These are phyloP conservation scores for Aspergillus sergii DNA, from an alignment of 2,329 filamentous ascomycete species.

Conservation along the genomic window DNA sequence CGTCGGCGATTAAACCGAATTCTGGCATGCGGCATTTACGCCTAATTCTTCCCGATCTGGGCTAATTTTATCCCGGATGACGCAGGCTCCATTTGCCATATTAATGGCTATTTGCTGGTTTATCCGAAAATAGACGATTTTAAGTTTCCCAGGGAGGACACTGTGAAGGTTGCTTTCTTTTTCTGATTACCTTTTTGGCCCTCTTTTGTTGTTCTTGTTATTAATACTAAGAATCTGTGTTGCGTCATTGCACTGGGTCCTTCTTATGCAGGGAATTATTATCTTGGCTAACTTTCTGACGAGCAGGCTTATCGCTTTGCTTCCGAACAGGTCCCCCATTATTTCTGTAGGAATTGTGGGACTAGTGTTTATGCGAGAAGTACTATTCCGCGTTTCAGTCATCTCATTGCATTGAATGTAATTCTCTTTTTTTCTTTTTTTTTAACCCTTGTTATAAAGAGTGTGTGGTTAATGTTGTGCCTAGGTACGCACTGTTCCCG, in stretches of 20 bases:
- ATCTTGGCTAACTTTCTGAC: too few relatives aligned
- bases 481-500: constrained; percentile 30
- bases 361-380: constrained; percentile 30
- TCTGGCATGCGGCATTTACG: background rate
- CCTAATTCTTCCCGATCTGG: background rate
- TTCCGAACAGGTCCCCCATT: constrained; percentile 28
- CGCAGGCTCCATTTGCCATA: constrained; percentile 33
- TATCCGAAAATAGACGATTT: constrained; percentile 27
- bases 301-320: constrained; percentile 30
- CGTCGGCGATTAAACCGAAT: background rate
- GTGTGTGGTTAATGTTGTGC: background rate
- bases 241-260: background rate
- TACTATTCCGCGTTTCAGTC: constrained; percentile 19
- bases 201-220: background rate
- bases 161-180: constrained; percentile 21
- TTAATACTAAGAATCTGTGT: background rate
- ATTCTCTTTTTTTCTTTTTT: background rate
- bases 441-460: background rate
- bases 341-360: constrained; percentile 35
- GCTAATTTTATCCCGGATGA: background rate
- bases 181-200: background rate
- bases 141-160: constrained; percentile 23
- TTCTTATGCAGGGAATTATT: too few relatives aligned
- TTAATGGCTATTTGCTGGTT: constrained; percentile 34
- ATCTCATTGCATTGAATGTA: constrained; percentile 34